Evolutionary conservation across 768 basidiomycete species (phyloP), one percentile per base, ranked within the genome.

Genomic region (Psilocybe subaeruginosa): DNA sequence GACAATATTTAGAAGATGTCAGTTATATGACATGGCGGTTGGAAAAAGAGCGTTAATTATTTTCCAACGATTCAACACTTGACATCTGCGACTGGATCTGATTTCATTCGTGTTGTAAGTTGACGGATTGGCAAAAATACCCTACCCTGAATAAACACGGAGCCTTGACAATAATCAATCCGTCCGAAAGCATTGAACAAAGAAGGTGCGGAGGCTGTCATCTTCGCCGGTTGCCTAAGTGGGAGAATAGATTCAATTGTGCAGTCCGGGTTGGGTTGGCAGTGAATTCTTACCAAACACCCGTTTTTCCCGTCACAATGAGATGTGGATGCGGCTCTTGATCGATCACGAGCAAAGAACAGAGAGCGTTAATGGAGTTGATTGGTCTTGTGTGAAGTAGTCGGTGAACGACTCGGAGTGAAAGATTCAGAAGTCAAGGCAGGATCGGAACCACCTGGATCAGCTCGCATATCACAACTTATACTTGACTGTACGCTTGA

Each of bases 81-180:
- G 48, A 27, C 49, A 58, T 27, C 56, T 58, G 48, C 46, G 46
- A 43, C 41, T 16, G 33, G 49, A 58, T 49, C 37, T 30, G 37
- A 51, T 49, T n/a, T 51, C 29, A 58, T 50, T 56, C 27, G 7
- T 46, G 27, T 9, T 19, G 19, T 30, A 45, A 33, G 29, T n/a
- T 48, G 45, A 16, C 45, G 17, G 55, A 33, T 45, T 33, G 4
- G 45, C 56, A 16, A 48, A 17, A 35, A 33, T 33, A 56, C 56
- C 27, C 14, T 43, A 43, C 56, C 35, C 31, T 47, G 14, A 35
- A 56, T 47, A 56, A 46, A 35, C 45, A 35, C 30, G 37, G 56
- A 56, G 46, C 54, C 23, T 50, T 61, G 60, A 55, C 55, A 56
- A 61, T 43, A 7, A 52, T 52, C 60, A 57, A 41, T 43, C 55